Base-by-base conservation (phyloP, 2,329 filamentous ascomycete species). In the Diaporthe citrichinensis region DNA sequence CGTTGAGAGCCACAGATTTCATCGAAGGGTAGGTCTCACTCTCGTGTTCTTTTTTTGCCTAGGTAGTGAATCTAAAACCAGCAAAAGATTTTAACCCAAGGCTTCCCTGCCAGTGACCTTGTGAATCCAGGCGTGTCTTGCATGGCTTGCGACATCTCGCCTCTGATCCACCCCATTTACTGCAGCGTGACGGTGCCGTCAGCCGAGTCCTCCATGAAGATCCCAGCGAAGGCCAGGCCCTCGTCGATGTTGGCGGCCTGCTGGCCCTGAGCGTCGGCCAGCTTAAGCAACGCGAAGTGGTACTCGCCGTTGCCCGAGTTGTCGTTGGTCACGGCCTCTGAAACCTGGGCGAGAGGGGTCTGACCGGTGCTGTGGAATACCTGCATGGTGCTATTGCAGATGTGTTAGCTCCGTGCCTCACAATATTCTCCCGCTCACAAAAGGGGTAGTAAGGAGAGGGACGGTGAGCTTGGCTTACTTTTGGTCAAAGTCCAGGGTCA, bases 281-380 rank as follows among this genome's bases (percentile, higher is more conserved):
- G 86, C 84, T 88, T 88, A 72, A 88, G 80, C 14, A 88, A 80
- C 49, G 86, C 86, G 23, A 88, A 81, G 79, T 88, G 87, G 78
- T 78, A 87, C 75, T 87, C 85, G 23, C 87, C 87, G n/a, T 83
- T 83, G 5, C 86, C 86, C 28, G 82, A 79, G 61, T 85, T 80
- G 77, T 86, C 83, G 57, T 84, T 85, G 23, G 80, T 69, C 1
- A 83, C 78, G 1, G 83, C 82, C 14, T 81, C 82, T 0, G 82
- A 84, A 9, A 85, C 84, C 53, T 81, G 80, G 36, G 82, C 80
- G 20, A 88, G 82, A 15, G 82, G 80, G 0, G 79, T 79, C 25
- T 81, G 78, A 55, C 83, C 85, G n/a, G 79, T 79, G 17, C 85
- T 87, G 80, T 88, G 86, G 81, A 84, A 88, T 28, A 86, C 71